These are phyloP conservation scores for Tremellales sp. DNA, from an alignment of 1,284 basidiomycete genomes.

Conservation along the genomic window DNA sequence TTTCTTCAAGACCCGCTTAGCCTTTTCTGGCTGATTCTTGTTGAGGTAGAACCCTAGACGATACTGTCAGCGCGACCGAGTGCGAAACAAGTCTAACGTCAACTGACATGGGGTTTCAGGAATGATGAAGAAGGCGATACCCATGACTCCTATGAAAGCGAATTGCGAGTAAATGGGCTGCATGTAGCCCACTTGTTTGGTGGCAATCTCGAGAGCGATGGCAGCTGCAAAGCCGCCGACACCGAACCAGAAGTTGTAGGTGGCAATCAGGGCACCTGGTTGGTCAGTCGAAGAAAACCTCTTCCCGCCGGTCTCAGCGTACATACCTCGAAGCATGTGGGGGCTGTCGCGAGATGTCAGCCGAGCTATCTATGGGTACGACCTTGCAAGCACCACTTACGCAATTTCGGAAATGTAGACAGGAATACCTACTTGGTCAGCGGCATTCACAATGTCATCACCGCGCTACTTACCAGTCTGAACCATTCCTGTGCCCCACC, in stretches of 20 bases:
- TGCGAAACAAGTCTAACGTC: too few relatives aligned
- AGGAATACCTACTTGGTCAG: too few relatives aligned
- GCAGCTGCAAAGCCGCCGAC: conserved; percentile 16
- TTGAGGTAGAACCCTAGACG: conserved; percentile 17
- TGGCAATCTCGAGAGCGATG: conserved; percentile 14
- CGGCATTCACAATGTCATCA: too few relatives aligned
- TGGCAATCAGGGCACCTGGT: conserved; percentile 6
- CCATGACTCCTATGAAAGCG: conserved; percentile 17
- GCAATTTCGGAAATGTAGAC: conserved; percentile 25
- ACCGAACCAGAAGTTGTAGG: conserved; percentile 9
- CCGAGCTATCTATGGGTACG: neutral
- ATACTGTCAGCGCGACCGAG: neutral
- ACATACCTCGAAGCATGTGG: conserved; percentile 2
- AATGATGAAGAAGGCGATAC: conserved; percentile 16
- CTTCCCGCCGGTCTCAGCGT: neutral
- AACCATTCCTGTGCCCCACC: conserved; percentile 22
- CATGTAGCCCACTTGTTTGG: conserved; percentile 3
- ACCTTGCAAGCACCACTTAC: conserved; percentile 1
- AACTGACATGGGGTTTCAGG: conserved; percentile 22
- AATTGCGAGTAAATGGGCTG: conserved; percentile 6
- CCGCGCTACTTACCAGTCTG: too few relatives aligned
- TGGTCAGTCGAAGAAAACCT: neutral
- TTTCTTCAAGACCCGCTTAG: conserved; percentile 7
- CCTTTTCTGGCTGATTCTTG: conserved; percentile 14
- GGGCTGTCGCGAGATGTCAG: conserved; percentile 1